Evolutionary conservation across 2,329 filamentous ascomycete genomes (phyloP).

Genomic region (Polytolypa hystricis): DNA sequence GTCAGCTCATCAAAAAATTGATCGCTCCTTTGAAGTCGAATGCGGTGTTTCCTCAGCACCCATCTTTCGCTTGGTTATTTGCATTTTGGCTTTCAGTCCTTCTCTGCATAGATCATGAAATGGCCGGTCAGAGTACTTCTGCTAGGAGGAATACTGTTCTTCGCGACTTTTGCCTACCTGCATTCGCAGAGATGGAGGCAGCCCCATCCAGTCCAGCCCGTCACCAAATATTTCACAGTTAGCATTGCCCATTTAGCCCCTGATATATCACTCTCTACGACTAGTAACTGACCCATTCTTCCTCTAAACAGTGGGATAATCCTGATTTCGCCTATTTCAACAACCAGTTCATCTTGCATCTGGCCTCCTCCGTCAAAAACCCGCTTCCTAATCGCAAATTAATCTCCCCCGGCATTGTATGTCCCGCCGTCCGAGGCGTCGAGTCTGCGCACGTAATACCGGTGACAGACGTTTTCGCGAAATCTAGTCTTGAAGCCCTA

Average conservation of each 20-base stretch:
- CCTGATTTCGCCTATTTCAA: constrained; percentile 5
- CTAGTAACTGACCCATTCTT: background rate
- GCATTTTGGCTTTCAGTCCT: too few relatives aligned
- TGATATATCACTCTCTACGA: background rate
- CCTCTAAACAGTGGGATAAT: constrained; percentile 3
- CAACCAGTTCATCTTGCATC: constrained; percentile 5
- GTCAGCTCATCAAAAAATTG: too few relatives aligned
- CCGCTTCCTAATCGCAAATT: constrained; percentile 3
- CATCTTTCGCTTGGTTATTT: too few relatives aligned
- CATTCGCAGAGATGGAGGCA: constrained; percentile 1
- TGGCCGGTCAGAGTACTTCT: constrained; percentile 3
- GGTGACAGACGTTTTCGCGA: constrained; percentile 3
- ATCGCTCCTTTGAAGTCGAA: too few relatives aligned
- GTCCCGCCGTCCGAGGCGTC: constrained; percentile 4
- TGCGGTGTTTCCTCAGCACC: too few relatives aligned
- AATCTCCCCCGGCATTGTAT: constrained; percentile 2
- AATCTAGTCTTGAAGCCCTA: background rate
- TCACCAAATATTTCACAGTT: constrained; percentile 6
- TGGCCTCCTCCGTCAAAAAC: constrained; percentile 2
- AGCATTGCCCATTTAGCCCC: background rate
- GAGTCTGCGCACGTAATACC: constrained; percentile 2
- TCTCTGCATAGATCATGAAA: constrained; percentile 5
- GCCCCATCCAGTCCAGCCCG: background rate
- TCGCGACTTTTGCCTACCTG: constrained; percentile 1
- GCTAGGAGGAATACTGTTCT: background rate